A percentile compares a stretch with the other conserved stretches of the same genome.
These are phyloP conservation scores for Blastomyces parvus DNA, from an alignment of 2,329 filamentous ascomycete genomes.

Conservation along the genomic window DNA sequence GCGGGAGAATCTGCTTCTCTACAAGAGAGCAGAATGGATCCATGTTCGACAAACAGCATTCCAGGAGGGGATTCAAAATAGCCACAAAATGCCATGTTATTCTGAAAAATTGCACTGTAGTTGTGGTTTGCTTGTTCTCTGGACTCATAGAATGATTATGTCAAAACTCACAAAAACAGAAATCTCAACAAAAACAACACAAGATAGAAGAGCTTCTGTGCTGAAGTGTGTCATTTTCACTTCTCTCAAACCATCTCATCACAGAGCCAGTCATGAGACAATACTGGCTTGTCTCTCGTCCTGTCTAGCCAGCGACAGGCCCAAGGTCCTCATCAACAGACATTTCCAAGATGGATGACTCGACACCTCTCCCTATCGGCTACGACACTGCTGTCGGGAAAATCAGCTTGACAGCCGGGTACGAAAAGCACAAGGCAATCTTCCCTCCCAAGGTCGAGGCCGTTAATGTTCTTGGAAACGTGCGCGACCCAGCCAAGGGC, in stretches of 20 bases:
- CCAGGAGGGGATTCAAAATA: neutral
- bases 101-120: neutral
- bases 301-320: neutral
- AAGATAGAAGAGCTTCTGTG: too few relatives aligned
- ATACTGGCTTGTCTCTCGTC: neutral
- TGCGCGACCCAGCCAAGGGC: slow-evolving; percentile 8
- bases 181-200: too few relatives aligned
- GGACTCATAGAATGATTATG: neutral
- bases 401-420: slow-evolving; percentile 10
- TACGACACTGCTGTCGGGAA: slow-evolving; percentile 9
- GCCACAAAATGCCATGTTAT: neutral
- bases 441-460: slow-evolving; percentile 10
- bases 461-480: slow-evolving; percentile 5
- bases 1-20: neutral
- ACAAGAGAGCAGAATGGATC: neutral
- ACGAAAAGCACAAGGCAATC: slow-evolving; percentile 11
- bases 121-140: neutral
- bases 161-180: neutral
- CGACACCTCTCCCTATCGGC: neutral
- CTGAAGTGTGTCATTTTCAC: too few relatives aligned
- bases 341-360: neutral
- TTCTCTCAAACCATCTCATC: neutral
- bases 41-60: neutral
- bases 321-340: neutral
- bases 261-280: neutral